Evolutionary conservation across 352 stramenopile species (phyloP).

Genomic region (Phytophthora pluvialis): DNA sequence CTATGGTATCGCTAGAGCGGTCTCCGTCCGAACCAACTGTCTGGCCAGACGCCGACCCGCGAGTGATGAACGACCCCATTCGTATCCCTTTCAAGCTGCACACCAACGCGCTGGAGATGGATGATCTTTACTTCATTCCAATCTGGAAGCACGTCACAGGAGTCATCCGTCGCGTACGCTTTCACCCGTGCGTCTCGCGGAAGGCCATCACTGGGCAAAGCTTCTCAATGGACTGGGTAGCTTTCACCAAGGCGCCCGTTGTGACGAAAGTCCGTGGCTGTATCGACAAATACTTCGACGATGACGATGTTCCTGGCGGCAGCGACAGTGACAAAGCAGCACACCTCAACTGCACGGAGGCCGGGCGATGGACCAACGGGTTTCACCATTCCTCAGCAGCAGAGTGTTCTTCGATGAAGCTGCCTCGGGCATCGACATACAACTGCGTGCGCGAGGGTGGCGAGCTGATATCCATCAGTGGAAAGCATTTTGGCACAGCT

Average conservation of each 20-base stretch:
- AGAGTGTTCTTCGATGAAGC: conserved; percentile 49
- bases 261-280: conserved; percentile 81
- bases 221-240: conserved; percentile 77
- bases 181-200: conserved; percentile 58
- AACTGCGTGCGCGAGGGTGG: conserved; percentile 69
- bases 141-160: conserved; percentile 67
- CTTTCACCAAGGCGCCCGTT: conserved; percentile 71
- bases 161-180: conserved; percentile 63
- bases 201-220: conserved; percentile 52
- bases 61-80: conserved; percentile 53
- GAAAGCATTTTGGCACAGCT: conserved; percentile 75
- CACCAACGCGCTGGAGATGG: conserved; percentile 22
- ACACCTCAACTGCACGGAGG: conserved; percentile 59
- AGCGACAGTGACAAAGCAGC: conserved; percentile 15
- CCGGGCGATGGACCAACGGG: conserved; percentile 48
- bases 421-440: conserved; percentile 72
- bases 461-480: conserved; percentile 63
- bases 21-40: conserved; percentile 31
- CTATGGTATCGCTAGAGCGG: conserved; percentile 60
- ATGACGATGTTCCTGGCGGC: conserved; percentile 13
- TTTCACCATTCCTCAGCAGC: conserved; percentile 50
- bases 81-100: conserved; percentile 61
- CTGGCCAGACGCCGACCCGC: conserved; percentile 44
- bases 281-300: conserved; percentile 75
- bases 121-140: conserved; percentile 69